A percentile compares a stretch with the other conserved stretches of the same genome.
Evolutionary conservation across 2,329 filamentous ascomycete genomes (phyloP).

Genomic region (Pseudocercospora pini-densiflorae): DNA sequence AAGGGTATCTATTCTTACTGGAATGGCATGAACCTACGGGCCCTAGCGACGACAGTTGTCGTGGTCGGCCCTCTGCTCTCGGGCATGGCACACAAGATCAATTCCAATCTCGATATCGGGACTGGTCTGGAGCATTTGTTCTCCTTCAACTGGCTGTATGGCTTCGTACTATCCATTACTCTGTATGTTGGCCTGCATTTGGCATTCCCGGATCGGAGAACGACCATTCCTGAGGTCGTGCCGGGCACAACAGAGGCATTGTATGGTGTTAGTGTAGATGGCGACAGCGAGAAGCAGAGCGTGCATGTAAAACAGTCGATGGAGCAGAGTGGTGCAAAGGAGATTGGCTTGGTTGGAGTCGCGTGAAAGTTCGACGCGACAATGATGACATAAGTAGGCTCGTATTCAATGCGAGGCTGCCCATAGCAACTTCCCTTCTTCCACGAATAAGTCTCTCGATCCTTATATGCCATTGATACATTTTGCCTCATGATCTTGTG

Average conservation of each 20-base stretch:
- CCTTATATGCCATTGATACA: too few relatives aligned
- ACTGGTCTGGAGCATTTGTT: slow-evolving; percentile 25
- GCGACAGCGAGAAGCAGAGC: slow-evolving; percentile 19
- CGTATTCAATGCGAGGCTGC: neutral
- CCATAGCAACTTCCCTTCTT: neutral
- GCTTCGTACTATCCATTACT: slow-evolving; percentile 60
- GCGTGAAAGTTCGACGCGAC: neutral
- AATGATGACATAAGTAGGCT: neutral
- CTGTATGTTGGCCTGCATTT: slow-evolving; percentile 58
- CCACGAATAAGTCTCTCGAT: too few relatives aligned
- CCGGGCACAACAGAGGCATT: slow-evolving; percentile 10
- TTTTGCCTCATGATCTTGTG: too few relatives aligned
- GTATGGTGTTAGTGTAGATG: slow-evolving; percentile 7
- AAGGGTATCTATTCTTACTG: slow-evolving; percentile 56
- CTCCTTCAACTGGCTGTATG: slow-evolving; percentile 68
- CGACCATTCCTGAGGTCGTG: slow-evolving; percentile 13
- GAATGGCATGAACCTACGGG: slow-evolving; percentile 62
- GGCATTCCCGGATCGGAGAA: slow-evolving; percentile 9
- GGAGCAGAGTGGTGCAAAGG: slow-evolving; percentile 3
- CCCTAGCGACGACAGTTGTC: slow-evolving; percentile 59
- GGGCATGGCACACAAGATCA: slow-evolving; percentile 42
- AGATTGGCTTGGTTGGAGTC: neutral
- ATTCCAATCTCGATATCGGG: slow-evolving; percentile 14
- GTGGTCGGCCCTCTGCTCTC: slow-evolving; percentile 62
- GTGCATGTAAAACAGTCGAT: slow-evolving; percentile 10